Conservation (phyloP, 768 basidiomycete genomes). For the Botryobasidium botryosum region DNA sequence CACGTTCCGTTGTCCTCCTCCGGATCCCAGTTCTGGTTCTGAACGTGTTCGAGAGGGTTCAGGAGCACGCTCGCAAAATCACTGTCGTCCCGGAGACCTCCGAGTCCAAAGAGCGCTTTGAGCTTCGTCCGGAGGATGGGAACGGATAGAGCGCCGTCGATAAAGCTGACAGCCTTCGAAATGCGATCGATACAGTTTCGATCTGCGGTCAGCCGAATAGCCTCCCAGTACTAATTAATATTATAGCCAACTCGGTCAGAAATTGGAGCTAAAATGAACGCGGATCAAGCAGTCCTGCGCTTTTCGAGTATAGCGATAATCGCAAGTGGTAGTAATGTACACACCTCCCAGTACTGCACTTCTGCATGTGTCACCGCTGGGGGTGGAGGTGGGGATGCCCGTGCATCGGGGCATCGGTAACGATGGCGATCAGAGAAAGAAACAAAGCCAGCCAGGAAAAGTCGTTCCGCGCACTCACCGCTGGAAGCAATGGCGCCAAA, state of each 20-base stretch:
- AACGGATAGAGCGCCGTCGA: conserved; percentile 43
- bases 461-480: too few relatives aligned
- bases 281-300: too few relatives aligned
- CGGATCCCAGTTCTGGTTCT: conserved; percentile 78
- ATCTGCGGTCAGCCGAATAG: conserved; percentile 8
- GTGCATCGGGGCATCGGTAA: too few relatives aligned
- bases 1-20: conserved; percentile 37
- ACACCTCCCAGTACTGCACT: conserved; percentile 53
- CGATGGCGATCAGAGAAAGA: too few relatives aligned
- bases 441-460: too few relatives aligned
- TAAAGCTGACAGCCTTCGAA: conserved; percentile 35
- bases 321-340: neutral
- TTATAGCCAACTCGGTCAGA: neutral
- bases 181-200: conserved; percentile 36
- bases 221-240: conserved; percentile 6
- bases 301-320: neutral
- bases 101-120: conserved; percentile 65
- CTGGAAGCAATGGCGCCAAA: conserved; percentile 82
- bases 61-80: conserved; percentile 63
- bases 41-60: conserved; percentile 57
- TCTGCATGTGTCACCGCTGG: conserved; percentile 72
- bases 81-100: conserved; percentile 46
- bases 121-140: conserved; percentile 32
- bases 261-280: too few relatives aligned
- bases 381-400: conserved; percentile 1